Percentiles rank a stretch among this genome's conserved stretches.
Evolutionary conservation across 306 rosid genomes (phyloP).

Genomic region (Rosa rugosa): DNA sequence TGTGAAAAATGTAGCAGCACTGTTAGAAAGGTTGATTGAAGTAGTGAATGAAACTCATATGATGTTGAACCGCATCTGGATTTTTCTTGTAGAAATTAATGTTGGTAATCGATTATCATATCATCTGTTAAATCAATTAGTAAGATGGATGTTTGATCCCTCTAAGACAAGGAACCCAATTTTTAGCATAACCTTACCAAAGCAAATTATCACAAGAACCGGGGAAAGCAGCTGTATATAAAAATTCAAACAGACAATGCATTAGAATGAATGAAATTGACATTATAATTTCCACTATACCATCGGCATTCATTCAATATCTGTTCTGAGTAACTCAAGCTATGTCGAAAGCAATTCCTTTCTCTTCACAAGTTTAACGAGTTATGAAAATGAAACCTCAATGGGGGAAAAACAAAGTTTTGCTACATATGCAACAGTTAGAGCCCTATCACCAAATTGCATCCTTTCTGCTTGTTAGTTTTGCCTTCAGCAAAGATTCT

Average conservation of each 20-base stretch:
- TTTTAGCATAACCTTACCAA: not conserved
- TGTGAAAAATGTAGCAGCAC: not conserved
- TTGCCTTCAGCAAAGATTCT: constrained; percentile 23
- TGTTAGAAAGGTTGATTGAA: not conserved
- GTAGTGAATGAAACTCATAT: not conserved
- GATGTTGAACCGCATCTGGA: not conserved
- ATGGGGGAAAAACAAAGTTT: not conserved
- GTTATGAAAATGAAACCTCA: not conserved
- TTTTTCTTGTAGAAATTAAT: not conserved
- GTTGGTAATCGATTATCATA: not conserved
- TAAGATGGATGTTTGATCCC: not conserved
- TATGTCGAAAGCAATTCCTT: not conserved
- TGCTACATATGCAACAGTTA: constrained; percentile 13
- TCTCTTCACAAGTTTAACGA: constrained; percentile 8
- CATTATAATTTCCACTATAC: not conserved
- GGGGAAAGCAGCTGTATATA: not conserved
- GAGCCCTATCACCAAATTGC: constrained; percentile 7
- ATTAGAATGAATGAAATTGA: not conserved
- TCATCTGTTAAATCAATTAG: not conserved
- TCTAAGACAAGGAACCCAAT: not conserved
- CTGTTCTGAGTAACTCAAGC: not conserved
- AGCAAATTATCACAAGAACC: not conserved
- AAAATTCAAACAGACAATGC: not conserved
- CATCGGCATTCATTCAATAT: not conserved
- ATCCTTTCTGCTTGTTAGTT: constrained; percentile 28